phyloP scores from a whole-genome alignment of 345 rosid genomes.

The Linum usitatissimum region DNA sequence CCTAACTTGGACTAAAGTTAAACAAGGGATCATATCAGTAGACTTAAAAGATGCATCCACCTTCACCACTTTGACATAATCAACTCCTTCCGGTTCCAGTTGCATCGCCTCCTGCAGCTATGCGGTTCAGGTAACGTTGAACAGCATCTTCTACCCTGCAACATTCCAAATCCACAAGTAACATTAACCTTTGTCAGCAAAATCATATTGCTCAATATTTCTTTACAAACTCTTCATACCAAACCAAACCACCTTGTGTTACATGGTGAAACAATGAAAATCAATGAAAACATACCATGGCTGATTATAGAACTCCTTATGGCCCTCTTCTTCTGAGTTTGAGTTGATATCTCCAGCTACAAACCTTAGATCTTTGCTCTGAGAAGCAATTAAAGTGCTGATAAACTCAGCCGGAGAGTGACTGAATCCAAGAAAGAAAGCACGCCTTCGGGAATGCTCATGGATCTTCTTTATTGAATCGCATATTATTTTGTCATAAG shows the following conservation, averaged over 20 bases:
- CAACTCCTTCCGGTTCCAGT: slow-evolving; percentile 33
- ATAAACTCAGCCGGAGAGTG: slow-evolving; percentile 52
- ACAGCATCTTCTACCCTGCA: slow-evolving; percentile 50
- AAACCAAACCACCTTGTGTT: neutral
- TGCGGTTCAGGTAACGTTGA: slow-evolving; percentile 46
- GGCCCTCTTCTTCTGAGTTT: slow-evolving; percentile 31
- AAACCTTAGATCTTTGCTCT: slow-evolving; percentile 48
- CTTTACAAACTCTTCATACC: neutral
- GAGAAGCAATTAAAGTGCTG: slow-evolving; percentile 39
- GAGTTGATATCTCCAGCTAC: slow-evolving; percentile 36
- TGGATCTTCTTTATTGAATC: slow-evolving; percentile 37
- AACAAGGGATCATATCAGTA: neutral
- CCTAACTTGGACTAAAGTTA: neutral
- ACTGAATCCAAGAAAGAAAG: slow-evolving; percentile 50
- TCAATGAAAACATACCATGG: slow-evolving; percentile 26
- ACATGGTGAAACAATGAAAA: neutral
- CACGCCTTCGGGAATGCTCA: slow-evolving; percentile 40
- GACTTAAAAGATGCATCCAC: neutral
- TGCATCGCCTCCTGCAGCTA: slow-evolving; percentile 32
- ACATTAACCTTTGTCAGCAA: neutral
- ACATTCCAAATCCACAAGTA: neutral
- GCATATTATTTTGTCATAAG: slow-evolving; percentile 32
- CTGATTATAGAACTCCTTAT: slow-evolving; percentile 37
- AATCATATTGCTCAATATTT: neutral
- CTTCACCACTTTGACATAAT: neutral